phyloP scores from a whole-genome alignment of 176 grass and related monocot genomes.

The Leersia perrieri region DNA sequence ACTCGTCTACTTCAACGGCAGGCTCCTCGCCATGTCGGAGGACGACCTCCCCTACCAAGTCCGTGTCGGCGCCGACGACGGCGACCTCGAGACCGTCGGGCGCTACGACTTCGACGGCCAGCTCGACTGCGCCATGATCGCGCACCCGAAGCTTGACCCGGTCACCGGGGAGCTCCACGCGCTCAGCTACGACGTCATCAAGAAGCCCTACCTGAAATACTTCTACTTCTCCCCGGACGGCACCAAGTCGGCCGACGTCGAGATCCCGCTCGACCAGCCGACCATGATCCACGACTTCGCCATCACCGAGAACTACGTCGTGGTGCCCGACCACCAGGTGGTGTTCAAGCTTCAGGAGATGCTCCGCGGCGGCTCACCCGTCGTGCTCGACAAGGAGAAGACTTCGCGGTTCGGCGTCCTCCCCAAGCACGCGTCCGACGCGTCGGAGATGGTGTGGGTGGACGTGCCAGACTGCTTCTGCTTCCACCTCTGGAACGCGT shows the following conservation, averaged over 20 bases:
- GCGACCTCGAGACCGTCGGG: slow-evolving; percentile 69
- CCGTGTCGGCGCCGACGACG: slow-evolving; percentile 32
- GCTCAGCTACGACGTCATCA: slow-evolving; percentile 96
- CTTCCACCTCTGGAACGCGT: slow-evolving; percentile 99
- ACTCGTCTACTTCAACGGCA: slow-evolving; percentile 69
- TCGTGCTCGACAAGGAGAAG: slow-evolving; percentile 76
- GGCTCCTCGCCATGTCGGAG: slow-evolving; percentile 95
- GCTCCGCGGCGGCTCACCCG: slow-evolving; percentile 82
- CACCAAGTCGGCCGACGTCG: slow-evolving; percentile 71
- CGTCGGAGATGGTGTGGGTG: slow-evolving; percentile 75
- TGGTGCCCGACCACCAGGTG: slow-evolving; percentile 87
- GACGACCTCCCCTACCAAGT: slow-evolving; percentile 93
- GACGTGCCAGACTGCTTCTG: slow-evolving; percentile 98
- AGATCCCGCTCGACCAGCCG: slow-evolving; percentile 83
- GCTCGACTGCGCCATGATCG: slow-evolving; percentile 75
- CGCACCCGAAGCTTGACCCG: slow-evolving; percentile 82
- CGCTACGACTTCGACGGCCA: slow-evolving; percentile 77
- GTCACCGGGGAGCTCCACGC: slow-evolving; percentile 64
- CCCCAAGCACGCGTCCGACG: slow-evolving; percentile 64
- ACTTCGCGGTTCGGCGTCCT: slow-evolving; percentile 78
- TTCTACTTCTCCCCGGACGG: slow-evolving; percentile 74
- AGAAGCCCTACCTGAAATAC: slow-evolving; percentile 85
- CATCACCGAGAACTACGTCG: slow-evolving; percentile 78
- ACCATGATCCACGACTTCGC: slow-evolving; percentile 99
- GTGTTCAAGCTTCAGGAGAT: slow-evolving; percentile 96